A percentile compares a stretch with the other conserved stretches of the same genome.
Conservation (phyloP, 106 monocot genomes). For the Dactylorhiza incarnata region DNA sequence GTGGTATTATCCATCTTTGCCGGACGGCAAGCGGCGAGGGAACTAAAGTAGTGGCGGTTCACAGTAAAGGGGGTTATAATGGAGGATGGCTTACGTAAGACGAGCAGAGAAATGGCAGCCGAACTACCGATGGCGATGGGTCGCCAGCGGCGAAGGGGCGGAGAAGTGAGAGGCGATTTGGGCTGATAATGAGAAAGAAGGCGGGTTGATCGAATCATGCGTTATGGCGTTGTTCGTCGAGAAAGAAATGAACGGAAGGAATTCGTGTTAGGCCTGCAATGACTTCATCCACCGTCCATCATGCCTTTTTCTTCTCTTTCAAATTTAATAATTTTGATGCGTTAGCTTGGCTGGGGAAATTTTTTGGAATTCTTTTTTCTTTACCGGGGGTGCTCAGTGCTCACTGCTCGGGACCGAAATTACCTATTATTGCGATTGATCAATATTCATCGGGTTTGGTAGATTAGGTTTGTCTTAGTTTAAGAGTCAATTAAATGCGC, state of each 20-base stretch:
- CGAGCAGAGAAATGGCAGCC: not conserved
- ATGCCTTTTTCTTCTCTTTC: too few species aligned
- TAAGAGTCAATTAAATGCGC: too few species aligned
- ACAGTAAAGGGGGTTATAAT: not conserved
- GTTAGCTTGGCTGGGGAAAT: too few species aligned
- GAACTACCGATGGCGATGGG: not conserved
- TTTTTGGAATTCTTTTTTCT: too few species aligned
- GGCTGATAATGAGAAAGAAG: not conserved
- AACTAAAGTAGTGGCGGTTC: not conserved
- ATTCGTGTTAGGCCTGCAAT: not conserved
- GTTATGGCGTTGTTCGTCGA: not conserved
- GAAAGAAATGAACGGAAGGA: not conserved
- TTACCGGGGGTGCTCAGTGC: too few species aligned
- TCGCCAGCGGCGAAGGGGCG: slow-evolving; percentile 1
- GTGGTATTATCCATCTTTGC: not conserved
- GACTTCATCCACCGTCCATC: too few species aligned
- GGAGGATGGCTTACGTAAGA: not conserved
- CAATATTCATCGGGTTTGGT: too few species aligned
- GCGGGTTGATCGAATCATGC: not conserved
- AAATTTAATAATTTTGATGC: too few species aligned
- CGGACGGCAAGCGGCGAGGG: not conserved
- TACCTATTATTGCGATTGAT: too few species aligned
- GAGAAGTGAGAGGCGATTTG: not conserved
- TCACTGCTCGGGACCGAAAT: too few species aligned
- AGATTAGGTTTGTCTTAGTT: too few species aligned